Conservation (phyloP, 1,284 basidiomycete genomes). For the Ceratorhiza oryzae-sativae region DNA sequence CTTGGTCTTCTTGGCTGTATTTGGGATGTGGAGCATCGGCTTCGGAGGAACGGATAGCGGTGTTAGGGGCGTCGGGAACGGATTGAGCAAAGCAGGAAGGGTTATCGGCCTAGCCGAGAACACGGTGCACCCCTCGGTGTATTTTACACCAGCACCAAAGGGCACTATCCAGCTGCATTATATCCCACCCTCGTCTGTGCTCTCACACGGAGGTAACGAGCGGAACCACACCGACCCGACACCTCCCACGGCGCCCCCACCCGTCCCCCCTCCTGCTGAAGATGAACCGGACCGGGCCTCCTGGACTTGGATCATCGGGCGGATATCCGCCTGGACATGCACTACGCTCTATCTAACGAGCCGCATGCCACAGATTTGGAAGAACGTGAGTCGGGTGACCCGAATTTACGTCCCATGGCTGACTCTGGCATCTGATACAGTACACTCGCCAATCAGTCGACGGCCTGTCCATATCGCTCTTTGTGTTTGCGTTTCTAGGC, state of each 20-base stretch:
- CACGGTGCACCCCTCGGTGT: conserved; percentile 18
- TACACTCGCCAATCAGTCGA: conserved; percentile 81
- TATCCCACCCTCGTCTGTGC: background rate
- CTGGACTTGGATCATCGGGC: conserved; percentile 68
- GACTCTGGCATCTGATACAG: conserved; percentile 53
- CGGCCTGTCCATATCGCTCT: conserved; percentile 92
- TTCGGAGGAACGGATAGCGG: conserved; percentile 34
- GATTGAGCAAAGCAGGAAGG: conserved; percentile 43
- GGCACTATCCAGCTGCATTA: conserved; percentile 7
- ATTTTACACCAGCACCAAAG: conserved; percentile 2
- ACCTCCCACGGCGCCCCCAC: conserved; percentile 33
- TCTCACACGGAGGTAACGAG: background rate
- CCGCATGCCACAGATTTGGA: conserved; percentile 94
- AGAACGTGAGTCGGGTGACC: conserved; percentile 73
- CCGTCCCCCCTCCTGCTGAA: conserved; percentile 45
- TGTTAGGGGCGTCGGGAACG: conserved; percentile 46
- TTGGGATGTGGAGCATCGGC: conserved; percentile 72
- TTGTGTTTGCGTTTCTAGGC: conserved; percentile 89
- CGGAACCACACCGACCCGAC: background rate
- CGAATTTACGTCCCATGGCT: background rate
- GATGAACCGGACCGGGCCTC: conserved; percentile 25
- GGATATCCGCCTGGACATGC: conserved; percentile 91
- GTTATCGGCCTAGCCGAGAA: conserved; percentile 12
- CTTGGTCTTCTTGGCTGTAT: conserved; percentile 75
- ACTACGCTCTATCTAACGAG: conserved; percentile 91